Evolutionary conservation across 768 basidiomycete species (phyloP).

Genomic region (Suillus subluteus): DNA sequence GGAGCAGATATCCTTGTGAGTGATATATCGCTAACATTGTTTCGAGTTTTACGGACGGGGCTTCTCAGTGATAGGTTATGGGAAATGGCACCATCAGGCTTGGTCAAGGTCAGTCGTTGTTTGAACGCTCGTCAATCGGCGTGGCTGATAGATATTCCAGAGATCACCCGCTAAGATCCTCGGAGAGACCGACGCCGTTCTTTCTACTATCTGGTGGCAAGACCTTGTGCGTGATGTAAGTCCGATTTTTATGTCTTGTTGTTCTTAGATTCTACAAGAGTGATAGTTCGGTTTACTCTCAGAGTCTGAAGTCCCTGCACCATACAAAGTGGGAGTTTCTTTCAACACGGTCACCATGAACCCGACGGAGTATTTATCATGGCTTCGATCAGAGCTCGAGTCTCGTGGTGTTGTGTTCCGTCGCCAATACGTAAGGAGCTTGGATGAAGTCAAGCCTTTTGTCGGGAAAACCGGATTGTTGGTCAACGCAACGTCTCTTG

Average conservation of each 20-base stretch:
- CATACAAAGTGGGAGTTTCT: constrained; percentile 39
- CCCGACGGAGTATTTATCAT: constrained; percentile 53
- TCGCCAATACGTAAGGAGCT: constrained; percentile 41
- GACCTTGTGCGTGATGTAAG: constrained; percentile 44
- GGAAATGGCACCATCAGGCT: constrained; percentile 48
- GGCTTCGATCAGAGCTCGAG: constrained; percentile 46
- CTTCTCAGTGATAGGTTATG: constrained; percentile 46
- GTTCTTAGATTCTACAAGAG: background rate
- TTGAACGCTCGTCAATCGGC: background rate
- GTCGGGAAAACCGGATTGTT: constrained; percentile 43
- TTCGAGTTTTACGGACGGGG: background rate
- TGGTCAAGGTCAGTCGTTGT: constrained; percentile 38
- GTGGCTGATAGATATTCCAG: constrained; percentile 24
- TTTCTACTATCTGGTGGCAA: constrained; percentile 40
- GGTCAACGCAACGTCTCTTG: constrained; percentile 61
- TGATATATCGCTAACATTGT: background rate
- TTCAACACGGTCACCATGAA: constrained; percentile 54
- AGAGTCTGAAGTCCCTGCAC: constrained; percentile 38
- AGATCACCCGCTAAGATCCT: constrained; percentile 42
- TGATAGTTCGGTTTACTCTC: constrained; percentile 34
- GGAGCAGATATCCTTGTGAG: constrained; percentile 49
- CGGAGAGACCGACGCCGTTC: constrained; percentile 22
- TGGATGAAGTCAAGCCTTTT: constrained; percentile 49
- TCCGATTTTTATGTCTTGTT: background rate
- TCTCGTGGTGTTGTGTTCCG: constrained; percentile 47